phyloP scores from a whole-genome alignment of 2,329 filamentous ascomycete genomes.

The Curvularia sp. region DNA sequence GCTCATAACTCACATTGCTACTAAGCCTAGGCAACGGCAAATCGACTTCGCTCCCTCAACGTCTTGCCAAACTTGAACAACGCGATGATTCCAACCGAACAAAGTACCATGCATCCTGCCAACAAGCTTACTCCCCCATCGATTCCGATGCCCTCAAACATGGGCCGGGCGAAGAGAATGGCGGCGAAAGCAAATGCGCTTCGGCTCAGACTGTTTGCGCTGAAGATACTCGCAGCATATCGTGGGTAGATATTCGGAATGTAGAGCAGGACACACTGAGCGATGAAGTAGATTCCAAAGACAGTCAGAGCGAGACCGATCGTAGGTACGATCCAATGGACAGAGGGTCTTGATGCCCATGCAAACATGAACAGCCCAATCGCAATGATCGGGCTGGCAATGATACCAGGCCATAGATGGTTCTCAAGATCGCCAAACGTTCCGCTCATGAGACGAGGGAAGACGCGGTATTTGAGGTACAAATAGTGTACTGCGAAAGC shows the following conservation, averaged over 20 bases:
- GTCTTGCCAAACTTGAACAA: slow-evolving; percentile 64
- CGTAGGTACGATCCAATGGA: slow-evolving; percentile 65
- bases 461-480: slow-evolving; percentile 80
- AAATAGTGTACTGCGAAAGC: slow-evolving; percentile 70
- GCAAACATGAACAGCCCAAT: slow-evolving; percentile 67
- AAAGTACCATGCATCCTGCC: slow-evolving; percentile 53
- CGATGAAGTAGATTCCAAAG: slow-evolving; percentile 47
- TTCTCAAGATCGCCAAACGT: slow-evolving; percentile 73
- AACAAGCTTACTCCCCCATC: slow-evolving; percentile 65
- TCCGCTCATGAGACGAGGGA: slow-evolving; percentile 65
- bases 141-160: slow-evolving; percentile 66
- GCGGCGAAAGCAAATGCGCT: slow-evolving; percentile 64
- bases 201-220: slow-evolving; percentile 67
- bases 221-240: slow-evolving; percentile 59
- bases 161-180: slow-evolving; percentile 65
- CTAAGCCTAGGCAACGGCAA: slow-evolving; percentile 52
- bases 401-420: slow-evolving; percentile 74
- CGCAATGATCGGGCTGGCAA: slow-evolving; percentile 62
- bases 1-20: background rate
- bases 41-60: slow-evolving; percentile 65
- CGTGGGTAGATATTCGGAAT: slow-evolving; percentile 68
- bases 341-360: slow-evolving; percentile 68
- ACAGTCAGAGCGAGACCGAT: slow-evolving; percentile 60
- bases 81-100: slow-evolving; percentile 62
- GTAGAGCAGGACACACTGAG: slow-evolving; percentile 65